Evolutionary conservation across 139 green algal species (phyloP).

Genomic region (Yamagishiella unicocca): DNA sequence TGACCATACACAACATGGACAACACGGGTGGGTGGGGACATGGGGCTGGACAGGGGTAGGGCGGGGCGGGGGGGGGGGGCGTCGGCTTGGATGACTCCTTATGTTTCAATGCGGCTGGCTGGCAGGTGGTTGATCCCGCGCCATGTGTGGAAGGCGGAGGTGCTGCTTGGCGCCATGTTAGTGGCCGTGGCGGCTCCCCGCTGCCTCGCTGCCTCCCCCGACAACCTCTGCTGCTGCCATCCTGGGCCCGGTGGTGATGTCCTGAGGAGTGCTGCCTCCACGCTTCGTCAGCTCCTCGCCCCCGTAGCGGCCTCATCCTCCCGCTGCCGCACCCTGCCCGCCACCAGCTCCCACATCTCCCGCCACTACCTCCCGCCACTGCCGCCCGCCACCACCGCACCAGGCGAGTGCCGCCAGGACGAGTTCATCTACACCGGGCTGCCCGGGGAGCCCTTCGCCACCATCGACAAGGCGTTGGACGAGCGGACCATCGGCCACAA

Average conservation of each 20-base stretch:
- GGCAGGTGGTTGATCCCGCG: too few species aligned
- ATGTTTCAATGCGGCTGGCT: too few species aligned
- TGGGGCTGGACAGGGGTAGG: neutral
- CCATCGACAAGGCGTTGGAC: slow-evolving; percentile 92
- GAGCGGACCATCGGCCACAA: slow-evolving; percentile 98
- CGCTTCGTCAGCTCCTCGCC: neutral
- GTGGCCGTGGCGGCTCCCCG: too few species aligned
- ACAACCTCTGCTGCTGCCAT: too few species aligned
- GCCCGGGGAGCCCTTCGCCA: slow-evolving; percentile 82
- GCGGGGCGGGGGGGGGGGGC: neutral
- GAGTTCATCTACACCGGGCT: slow-evolving; percentile 89
- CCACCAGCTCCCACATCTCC: neutral
- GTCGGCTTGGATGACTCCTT: too few species aligned
- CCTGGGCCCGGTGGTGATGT: too few species aligned
- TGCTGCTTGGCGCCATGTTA: too few species aligned
- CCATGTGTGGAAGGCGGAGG: too few species aligned
- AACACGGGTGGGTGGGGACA: slow-evolving; percentile 72
- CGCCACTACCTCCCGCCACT: neutral
- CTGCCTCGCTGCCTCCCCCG: too few species aligned
- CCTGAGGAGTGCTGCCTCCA: too few species aligned
- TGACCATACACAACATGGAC: slow-evolving; percentile 98
- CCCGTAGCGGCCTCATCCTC: neutral
- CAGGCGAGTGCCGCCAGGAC: slow-evolving; percentile 83
- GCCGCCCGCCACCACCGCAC: neutral
- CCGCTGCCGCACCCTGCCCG: neutral